Evolutionary conservation across 805 yeast species (phyloP).

Genomic region (Schizosaccharomyces japonicus): DNA sequence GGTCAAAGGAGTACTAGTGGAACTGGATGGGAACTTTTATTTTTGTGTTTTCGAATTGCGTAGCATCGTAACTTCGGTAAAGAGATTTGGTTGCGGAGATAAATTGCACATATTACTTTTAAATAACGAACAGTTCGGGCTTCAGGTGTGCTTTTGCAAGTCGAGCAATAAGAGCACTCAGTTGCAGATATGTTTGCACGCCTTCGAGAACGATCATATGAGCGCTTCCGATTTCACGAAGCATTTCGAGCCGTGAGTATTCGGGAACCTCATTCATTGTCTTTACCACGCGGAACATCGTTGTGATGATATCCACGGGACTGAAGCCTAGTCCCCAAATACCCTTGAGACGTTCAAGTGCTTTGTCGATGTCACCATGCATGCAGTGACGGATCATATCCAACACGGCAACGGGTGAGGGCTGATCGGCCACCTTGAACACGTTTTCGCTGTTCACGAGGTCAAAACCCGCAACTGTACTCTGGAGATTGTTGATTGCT

Average conservation of each 20-base stretch:
- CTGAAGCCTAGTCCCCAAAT: slow-evolving; percentile 82
- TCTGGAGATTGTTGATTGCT: slow-evolving; percentile 80
- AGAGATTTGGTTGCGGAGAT: too few species aligned
- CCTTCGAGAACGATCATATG: slow-evolving; percentile 91
- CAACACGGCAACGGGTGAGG: slow-evolving; percentile 71
- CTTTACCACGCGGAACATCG: slow-evolving; percentile 72
- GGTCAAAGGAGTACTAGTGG: neutral
- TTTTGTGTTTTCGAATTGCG: neutral
- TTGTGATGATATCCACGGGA: slow-evolving; percentile 77
- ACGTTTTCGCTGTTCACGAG: slow-evolving; percentile 81
- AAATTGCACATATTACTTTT: too few species aligned
- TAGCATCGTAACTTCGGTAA: too few species aligned
- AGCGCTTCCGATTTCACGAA: slow-evolving; percentile 67
- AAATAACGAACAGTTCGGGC: neutral
- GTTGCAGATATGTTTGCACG: slow-evolving; percentile 63
- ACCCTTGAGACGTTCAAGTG: slow-evolving; percentile 31
- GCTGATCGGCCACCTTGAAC: slow-evolving; percentile 84
- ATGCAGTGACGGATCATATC: slow-evolving; percentile 32
- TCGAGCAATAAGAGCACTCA: slow-evolving; percentile 60
- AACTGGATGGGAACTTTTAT: neutral
- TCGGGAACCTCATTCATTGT: slow-evolving; percentile 47
- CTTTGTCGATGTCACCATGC: slow-evolving; percentile 32
- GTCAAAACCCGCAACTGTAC: slow-evolving; percentile 72
- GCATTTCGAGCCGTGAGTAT: slow-evolving; percentile 42
- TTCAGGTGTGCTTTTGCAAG: slow-evolving; percentile 9